Evolutionary conservation across 257 asterid species (phyloP).

Genomic region (Penstemon newberryi): DNA sequence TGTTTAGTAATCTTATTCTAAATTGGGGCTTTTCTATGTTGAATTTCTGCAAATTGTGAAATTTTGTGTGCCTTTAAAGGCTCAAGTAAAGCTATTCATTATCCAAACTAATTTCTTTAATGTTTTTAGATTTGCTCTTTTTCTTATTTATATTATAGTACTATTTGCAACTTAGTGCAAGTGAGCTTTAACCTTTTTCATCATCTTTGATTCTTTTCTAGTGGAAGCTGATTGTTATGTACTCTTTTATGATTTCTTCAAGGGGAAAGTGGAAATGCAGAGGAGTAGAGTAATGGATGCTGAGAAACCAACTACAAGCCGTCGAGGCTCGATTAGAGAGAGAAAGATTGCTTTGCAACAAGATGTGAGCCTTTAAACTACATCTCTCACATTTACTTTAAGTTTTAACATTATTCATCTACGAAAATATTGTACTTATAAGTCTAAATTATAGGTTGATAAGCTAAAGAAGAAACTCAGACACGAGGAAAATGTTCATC

Average conservation of each 20-base stretch:
- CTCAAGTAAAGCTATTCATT: slow-evolving; percentile 25
- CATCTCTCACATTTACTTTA: neutral
- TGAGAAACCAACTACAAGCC: slow-evolving; percentile 46
- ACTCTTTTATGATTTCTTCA: slow-evolving; percentile 33
- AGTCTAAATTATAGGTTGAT: slow-evolving; percentile 56
- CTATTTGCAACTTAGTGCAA: slow-evolving; percentile 17
- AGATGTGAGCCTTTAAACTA: slow-evolving; percentile 49
- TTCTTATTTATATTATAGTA: slow-evolving; percentile 19
- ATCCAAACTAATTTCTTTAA: slow-evolving; percentile 30
- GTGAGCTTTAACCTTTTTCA: slow-evolving; percentile 30
- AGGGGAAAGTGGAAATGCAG: slow-evolving; percentile 55
- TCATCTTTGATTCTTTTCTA: slow-evolving; percentile 38
- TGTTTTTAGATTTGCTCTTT: slow-evolving; percentile 22
- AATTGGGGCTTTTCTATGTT: neutral
- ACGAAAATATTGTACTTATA: neutral
- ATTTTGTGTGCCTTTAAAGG: slow-evolving; percentile 30
- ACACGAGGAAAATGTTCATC: slow-evolving; percentile 89
- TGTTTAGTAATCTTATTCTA: neutral
- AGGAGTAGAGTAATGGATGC: slow-evolving; percentile 45
- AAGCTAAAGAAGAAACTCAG: slow-evolving; percentile 81
- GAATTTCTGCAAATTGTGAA: slow-evolving; percentile 29
- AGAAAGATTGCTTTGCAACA: slow-evolving; percentile 77
- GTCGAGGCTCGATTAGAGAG: slow-evolving; percentile 52
- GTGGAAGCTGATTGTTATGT: slow-evolving; percentile 44
- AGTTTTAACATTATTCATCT: neutral